Conservation (phyloP, 225 moss, liverwort and hornwort genomes). For the Climacium dendroides region DNA sequence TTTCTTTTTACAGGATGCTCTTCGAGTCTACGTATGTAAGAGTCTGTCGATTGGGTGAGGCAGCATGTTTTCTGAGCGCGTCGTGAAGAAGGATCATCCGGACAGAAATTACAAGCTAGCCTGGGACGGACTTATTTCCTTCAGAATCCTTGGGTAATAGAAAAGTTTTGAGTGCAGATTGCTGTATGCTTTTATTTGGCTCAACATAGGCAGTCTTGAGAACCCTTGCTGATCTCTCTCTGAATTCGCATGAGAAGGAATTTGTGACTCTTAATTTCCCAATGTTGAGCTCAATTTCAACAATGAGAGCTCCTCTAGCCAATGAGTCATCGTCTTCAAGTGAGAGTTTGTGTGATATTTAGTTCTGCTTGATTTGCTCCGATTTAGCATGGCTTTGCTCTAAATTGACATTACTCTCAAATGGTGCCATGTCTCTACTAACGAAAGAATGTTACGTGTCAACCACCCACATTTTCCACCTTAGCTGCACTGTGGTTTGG, state of each 20-base stretch:
- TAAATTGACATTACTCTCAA: background rate
- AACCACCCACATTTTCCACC: background rate
- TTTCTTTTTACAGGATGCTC: background rate
- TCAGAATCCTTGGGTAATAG: background rate
- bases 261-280: background rate
- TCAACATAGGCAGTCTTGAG: background rate
- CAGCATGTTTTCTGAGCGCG: conserved; percentile 70
- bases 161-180: background rate
- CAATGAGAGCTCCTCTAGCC: background rate
- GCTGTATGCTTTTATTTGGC: background rate
- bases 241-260: background rate
- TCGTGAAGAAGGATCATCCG: conserved; percentile 69
- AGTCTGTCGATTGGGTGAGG: conserved; percentile 1
- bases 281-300: background rate
- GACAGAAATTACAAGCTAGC: conserved; percentile 77
- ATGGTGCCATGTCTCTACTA: background rate
- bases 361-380: background rate
- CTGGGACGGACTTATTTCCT: conserved; percentile 42
- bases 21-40: background rate
- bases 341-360: no score
- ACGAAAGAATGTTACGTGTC: background rate
- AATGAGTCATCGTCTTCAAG: background rate
- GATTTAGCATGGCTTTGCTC: background rate
- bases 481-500: background rate
- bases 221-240: background rate